Evolutionary conservation across 1,284 basidiomycete genomes (phyloP).

Genomic region (Tilletiaria anomala): DNA sequence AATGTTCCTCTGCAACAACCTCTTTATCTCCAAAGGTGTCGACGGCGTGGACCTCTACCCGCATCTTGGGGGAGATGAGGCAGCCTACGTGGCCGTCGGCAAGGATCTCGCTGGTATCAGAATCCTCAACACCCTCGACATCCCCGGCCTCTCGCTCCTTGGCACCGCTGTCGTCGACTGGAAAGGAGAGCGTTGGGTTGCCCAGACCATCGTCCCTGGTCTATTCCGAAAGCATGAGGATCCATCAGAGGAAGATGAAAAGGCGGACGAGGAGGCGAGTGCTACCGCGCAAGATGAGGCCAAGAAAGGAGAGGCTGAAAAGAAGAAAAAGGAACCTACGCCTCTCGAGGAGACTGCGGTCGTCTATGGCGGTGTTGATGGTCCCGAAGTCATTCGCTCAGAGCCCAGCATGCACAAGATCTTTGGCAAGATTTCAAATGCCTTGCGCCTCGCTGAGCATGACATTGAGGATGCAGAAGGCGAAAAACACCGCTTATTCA

Average conservation of each 20-base stretch:
- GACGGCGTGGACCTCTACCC: conserved; percentile 47
- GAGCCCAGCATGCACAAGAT: conserved; percentile 45
- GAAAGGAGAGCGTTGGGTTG: conserved; percentile 49
- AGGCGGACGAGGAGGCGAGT: conserved; percentile 6
- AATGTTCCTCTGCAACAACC: conserved; percentile 49
- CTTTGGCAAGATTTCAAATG: conserved; percentile 44
- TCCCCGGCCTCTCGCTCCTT: conserved; percentile 39
- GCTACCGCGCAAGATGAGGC: conserved; percentile 7
- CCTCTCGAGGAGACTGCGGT: conserved; percentile 39
- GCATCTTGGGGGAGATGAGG: conserved; percentile 48
- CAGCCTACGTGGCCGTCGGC: conserved; percentile 46
- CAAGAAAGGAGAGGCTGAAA: no score
- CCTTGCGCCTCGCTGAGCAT: conserved; percentile 46
- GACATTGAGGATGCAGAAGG: conserved; percentile 43
- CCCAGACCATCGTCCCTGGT: conserved; percentile 48
- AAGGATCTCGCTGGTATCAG: conserved; percentile 49
- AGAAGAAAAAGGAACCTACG: conserved; percentile 24
- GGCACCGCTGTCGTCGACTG: conserved; percentile 47
- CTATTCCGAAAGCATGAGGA: conserved; percentile 43
- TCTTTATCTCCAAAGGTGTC: conserved; percentile 48
- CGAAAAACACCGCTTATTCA: conserved; percentile 44
- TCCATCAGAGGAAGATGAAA: conserved; percentile 14
- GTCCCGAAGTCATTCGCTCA: conserved; percentile 40
- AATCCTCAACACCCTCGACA: conserved; percentile 46
- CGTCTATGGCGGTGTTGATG: conserved; percentile 47